Evolutionary conservation across 148 eudicot species (phyloP).

Genomic region (Dianthus caryophyllus): DNA sequence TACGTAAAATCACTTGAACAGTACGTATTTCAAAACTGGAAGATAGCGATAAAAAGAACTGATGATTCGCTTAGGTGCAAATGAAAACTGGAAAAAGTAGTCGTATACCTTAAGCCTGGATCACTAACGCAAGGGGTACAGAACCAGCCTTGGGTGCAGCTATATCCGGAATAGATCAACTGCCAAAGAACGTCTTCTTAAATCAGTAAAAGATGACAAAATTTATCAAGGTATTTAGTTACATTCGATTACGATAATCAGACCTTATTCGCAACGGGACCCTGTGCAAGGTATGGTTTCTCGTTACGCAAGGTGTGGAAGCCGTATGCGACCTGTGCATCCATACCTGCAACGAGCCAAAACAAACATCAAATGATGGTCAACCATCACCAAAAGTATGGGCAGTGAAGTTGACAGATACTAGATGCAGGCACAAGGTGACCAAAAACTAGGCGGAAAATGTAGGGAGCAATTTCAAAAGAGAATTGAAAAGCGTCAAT

Average conservation of each 20-base stretch:
- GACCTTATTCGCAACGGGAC: constrained; percentile 88
- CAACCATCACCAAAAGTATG: background rate
- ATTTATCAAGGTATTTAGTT: background rate
- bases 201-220: constrained; percentile 9
- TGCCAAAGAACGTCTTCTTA: constrained; percentile 22
- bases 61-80: background rate
- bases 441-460: background rate
- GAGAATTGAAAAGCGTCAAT: constrained; percentile 14
- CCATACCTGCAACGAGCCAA: constrained; percentile 59
- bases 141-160: constrained; percentile 93
- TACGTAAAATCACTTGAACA: background rate
- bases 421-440: background rate
- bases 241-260: background rate
- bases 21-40: no score
- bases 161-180: constrained; percentile 87
- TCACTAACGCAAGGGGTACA: constrained; percentile 72
- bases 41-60: no score
- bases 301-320: constrained; percentile 85
- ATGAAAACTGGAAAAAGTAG: constrained; percentile 10
- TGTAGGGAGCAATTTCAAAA: background rate
- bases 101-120: constrained; percentile 76
- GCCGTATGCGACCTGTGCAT: constrained; percentile 91
- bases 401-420: background rate
- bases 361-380: background rate
- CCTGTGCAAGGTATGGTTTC: constrained; percentile 91